These are phyloP conservation scores for Diaporthe amygdali DNA, from an alignment of 2,329 filamentous ascomycete genomes.

Conservation along the genomic window DNA sequence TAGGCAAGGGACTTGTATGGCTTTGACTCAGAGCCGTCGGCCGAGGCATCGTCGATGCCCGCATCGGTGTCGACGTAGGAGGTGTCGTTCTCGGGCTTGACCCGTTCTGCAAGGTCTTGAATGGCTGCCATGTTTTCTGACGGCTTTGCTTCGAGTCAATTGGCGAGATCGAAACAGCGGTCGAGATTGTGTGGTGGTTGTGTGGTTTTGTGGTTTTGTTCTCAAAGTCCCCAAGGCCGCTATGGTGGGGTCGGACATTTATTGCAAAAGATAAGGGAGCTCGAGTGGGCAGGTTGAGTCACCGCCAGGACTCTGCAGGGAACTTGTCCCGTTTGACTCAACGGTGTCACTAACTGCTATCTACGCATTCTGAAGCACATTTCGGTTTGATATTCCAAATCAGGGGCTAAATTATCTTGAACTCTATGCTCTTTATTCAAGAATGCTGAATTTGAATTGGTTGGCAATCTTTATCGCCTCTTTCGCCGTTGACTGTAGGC, in stretches of 20 bases:
- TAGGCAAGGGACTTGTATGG: slow-evolving; percentile 84
- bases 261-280: slow-evolving; percentile 24
- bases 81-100: slow-evolving; percentile 44
- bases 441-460: not conserved
- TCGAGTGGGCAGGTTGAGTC: slow-evolving; percentile 22
- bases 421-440: not conserved
- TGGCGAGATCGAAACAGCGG: slow-evolving; percentile 16
- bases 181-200: not conserved
- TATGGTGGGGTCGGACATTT: slow-evolving; percentile 26
- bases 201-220: not conserved
- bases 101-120: slow-evolving; percentile 57
- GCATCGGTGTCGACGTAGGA: slow-evolving; percentile 83
- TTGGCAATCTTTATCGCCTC: not conserved
- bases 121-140: slow-evolving; percentile 45
- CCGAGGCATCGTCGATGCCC: slow-evolving; percentile 72
- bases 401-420: not conserved
- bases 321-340: slow-evolving; percentile 15
- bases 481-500: not conserved
- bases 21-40: slow-evolving; percentile 71
- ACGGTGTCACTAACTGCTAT: not conserved
- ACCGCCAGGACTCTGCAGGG: not conserved
- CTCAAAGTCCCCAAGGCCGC: slow-evolving; percentile 14
- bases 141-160: slow-evolving; percentile 28
- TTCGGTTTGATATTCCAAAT: not conserved
- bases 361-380: not conserved